phyloP scores from a whole-genome alignment of 768 basidiomycete genomes.

The Naganishia randhawae region DNA sequence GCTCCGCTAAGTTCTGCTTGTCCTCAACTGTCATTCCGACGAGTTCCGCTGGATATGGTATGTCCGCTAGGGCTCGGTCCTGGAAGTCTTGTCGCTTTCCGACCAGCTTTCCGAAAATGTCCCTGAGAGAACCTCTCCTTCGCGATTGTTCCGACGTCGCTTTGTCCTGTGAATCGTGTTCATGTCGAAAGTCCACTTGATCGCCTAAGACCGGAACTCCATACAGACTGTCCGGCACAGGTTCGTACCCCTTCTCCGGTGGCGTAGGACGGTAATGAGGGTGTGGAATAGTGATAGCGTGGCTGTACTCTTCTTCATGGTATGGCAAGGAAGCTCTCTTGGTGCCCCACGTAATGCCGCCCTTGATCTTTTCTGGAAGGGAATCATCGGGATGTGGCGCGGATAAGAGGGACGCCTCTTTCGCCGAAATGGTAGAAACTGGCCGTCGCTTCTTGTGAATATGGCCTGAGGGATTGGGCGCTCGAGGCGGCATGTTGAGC shows the following conservation, averaged over 20 bases:
- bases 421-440: neutral
- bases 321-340: slow-evolving; percentile 2
- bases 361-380: neutral
- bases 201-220: slow-evolving; percentile 7
- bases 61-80: too few relatives aligned
- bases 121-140: neutral
- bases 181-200: slow-evolving; percentile 9
- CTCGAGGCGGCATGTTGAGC: slow-evolving; percentile 6
- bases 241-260: slow-evolving; percentile 2
- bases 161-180: neutral
- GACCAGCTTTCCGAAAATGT: neutral
- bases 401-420: neutral
- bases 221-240: neutral
- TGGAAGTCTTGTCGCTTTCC: neutral
- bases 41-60: neutral
- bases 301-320: slow-evolving; percentile 1
- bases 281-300: neutral
- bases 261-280: neutral
- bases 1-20: neutral
- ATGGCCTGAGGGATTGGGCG: neutral
- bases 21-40: neutral
- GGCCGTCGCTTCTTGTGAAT: slow-evolving; percentile 20
- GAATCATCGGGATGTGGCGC: neutral
- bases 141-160: neutral
- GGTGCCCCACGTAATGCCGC: neutral